Evolutionary conservation across 2,329 filamentous ascomycete genomes (phyloP).

Genomic region (Saccharata proteae): DNA sequence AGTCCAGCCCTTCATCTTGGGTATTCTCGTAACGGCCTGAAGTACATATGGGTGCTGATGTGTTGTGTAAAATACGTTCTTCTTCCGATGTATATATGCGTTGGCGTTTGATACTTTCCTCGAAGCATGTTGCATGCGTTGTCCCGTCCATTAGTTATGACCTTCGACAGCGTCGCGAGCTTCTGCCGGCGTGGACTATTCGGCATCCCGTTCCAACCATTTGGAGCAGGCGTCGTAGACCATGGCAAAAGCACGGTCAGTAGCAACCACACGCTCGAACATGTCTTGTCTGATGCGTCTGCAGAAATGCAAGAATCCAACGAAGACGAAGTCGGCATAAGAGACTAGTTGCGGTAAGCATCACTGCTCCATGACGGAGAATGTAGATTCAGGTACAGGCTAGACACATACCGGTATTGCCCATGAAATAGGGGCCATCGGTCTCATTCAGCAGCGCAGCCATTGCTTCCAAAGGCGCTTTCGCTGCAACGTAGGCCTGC

Average conservation of each 20-base stretch:
- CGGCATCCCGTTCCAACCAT: slow-evolving; percentile 29
- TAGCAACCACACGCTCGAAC: slow-evolving; percentile 27
- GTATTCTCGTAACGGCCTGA: too few species aligned
- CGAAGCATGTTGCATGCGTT: too few species aligned
- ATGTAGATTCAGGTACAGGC: slow-evolving; percentile 35
- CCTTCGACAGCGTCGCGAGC: too few species aligned
- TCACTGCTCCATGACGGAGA: slow-evolving; percentile 35
- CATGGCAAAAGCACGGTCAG: slow-evolving; percentile 24
- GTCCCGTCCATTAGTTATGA: too few species aligned
- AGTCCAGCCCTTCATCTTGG: too few species aligned
- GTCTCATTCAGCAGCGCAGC: slow-evolving; percentile 41
- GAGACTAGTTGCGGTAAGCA: slow-evolving; percentile 16
- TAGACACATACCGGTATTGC: slow-evolving; percentile 30
- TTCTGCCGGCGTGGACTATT: too few species aligned
- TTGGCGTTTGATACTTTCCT: too few species aligned
- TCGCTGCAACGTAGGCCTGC: slow-evolving; percentile 35
- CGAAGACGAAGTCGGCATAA: slow-evolving; percentile 41
- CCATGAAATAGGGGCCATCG: slow-evolving; percentile 49
- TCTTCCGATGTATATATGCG: too few species aligned
- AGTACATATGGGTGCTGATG: too few species aligned
- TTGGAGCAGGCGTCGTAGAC: slow-evolving; percentile 28
- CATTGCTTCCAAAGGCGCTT: slow-evolving; percentile 24
- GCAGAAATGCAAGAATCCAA: slow-evolving; percentile 35
- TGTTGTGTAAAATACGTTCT: too few species aligned
- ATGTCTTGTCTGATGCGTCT: slow-evolving; percentile 23